phyloP scores from a whole-genome alignment of 2,329 filamentous ascomycete species.

The Xylaria sp. region DNA sequence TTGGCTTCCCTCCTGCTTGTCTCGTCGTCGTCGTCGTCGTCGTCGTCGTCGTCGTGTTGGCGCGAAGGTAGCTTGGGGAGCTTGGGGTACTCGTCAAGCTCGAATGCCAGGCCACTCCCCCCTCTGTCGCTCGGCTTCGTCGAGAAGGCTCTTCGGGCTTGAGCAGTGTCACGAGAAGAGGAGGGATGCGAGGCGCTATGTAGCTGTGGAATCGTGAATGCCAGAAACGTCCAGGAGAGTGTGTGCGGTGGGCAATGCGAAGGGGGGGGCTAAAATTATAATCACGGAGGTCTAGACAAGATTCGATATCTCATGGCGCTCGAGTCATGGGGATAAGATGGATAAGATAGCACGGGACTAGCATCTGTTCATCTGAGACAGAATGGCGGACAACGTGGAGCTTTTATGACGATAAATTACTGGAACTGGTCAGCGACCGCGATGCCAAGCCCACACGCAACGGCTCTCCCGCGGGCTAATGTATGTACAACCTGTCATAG shows the following conservation, averaged over 20 bases:
- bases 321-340: neutral
- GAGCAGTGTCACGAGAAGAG: constrained; percentile 45
- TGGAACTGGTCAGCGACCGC: neutral
- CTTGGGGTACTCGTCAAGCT: constrained; percentile 53
- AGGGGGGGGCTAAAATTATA: neutral
- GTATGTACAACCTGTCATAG: neutral
- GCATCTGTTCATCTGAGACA: constrained; percentile 1
- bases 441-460: neutral
- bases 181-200: constrained; percentile 43
- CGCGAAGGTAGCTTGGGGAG: neutral
- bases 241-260: neutral
- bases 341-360: neutral
- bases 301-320: neutral
- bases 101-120: constrained; percentile 42
- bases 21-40: constrained; percentile 48
- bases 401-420: constrained; percentile 14
- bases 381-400: neutral
- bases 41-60: constrained; percentile 46
- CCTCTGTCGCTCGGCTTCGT: constrained; percentile 44
- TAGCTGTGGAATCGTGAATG: constrained; percentile 45
- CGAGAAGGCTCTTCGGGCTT: constrained; percentile 39
- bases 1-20: constrained; percentile 67
- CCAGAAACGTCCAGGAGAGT: neutral
- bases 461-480: neutral
- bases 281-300: neutral